Evolutionary conservation across 78 protist species (phyloP).

Genomic region (Pigoraptor vietnamica): DNA sequence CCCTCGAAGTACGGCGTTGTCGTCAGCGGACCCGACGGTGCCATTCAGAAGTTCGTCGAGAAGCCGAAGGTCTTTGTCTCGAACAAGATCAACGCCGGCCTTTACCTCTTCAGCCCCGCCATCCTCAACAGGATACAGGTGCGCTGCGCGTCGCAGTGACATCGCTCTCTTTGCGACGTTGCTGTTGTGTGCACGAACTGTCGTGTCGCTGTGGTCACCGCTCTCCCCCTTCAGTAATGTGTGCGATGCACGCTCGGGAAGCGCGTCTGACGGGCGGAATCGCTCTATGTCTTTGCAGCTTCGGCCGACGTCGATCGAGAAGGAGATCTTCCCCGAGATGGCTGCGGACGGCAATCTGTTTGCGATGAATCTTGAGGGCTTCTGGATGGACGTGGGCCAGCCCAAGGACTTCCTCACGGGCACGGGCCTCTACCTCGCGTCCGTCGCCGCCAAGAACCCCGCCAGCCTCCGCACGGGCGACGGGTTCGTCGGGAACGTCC

Average conservation of each 20-base stretch:
- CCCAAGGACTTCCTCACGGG: constrained; percentile 79
- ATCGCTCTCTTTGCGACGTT: background rate
- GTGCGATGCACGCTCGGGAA: no score
- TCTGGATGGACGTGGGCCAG: constrained; percentile 96
- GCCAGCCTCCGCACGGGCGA: background rate
- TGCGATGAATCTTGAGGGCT: constrained; percentile 77
- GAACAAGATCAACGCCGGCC: constrained; percentile 91
- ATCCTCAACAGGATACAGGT: constrained; percentile 79
- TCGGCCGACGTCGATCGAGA: constrained; percentile 67
- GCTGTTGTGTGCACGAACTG: background rate
- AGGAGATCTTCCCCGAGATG: constrained; percentile 87
- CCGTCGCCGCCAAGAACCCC: background rate
- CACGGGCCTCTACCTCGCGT: constrained; percentile 20
- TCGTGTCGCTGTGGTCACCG: background rate
- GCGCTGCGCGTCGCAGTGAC: background rate
- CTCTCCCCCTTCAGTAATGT: background rate
- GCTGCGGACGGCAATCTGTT: constrained; percentile 70
- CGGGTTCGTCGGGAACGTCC: constrained; percentile 12
- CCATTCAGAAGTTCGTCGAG: constrained; percentile 83
- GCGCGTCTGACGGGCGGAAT: no score
- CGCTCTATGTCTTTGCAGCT: no score
- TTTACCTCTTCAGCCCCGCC: constrained; percentile 75
- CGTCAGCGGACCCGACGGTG: constrained; percentile 62
- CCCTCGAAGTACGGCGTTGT: constrained; percentile 94
- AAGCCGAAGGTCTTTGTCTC: constrained; percentile 86